phyloP scores from a whole-genome alignment of 129 eudicot genomes.

The Flaveria trinervia region DNA sequence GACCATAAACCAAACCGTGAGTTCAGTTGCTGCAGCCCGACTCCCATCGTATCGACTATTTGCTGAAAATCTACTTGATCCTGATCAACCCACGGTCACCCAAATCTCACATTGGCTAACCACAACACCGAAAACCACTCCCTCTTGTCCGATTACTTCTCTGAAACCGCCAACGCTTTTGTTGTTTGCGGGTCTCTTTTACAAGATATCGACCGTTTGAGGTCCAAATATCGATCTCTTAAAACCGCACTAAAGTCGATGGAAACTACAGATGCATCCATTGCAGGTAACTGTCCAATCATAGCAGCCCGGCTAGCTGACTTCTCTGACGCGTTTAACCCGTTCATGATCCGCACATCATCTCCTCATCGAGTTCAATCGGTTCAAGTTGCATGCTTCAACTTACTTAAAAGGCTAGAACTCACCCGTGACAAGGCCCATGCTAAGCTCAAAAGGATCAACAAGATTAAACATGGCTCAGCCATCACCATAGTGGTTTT shows the following conservation, averaged over 20 bases:
- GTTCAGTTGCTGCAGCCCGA: conserved; percentile 68
- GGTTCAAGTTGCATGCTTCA: conserved; percentile 54
- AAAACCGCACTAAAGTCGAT: conserved; percentile 38
- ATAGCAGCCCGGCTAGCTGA: conserved; percentile 45
- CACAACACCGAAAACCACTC: conserved; percentile 39
- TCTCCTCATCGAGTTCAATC: conserved; percentile 49
- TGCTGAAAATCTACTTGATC: conserved; percentile 78
- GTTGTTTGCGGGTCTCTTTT: conserved; percentile 59
- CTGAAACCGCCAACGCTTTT: conserved; percentile 65
- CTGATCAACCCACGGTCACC: conserved; percentile 69
- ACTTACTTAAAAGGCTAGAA: conserved; percentile 74
- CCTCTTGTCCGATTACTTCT: conserved; percentile 61
- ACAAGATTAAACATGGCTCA: conserved; percentile 51
- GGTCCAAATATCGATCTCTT: conserved; percentile 49
- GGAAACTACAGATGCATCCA: conserved; percentile 20
- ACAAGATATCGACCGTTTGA: conserved; percentile 56
- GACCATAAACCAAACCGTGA: conserved; percentile 40
- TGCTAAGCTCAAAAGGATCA: conserved; percentile 48
- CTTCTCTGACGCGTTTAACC: conserved; percentile 61
- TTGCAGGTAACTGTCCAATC: conserved; percentile 25
- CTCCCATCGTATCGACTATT: conserved; percentile 85
- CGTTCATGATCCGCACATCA: conserved; percentile 50
- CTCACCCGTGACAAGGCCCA: conserved; percentile 59
- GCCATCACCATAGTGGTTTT: conserved; percentile 60
- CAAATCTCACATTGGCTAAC: conserved; percentile 41